Evolutionary conservation across 73 alveolate genomes (phyloP).

Genomic region (Stentor roeselii): DNA sequence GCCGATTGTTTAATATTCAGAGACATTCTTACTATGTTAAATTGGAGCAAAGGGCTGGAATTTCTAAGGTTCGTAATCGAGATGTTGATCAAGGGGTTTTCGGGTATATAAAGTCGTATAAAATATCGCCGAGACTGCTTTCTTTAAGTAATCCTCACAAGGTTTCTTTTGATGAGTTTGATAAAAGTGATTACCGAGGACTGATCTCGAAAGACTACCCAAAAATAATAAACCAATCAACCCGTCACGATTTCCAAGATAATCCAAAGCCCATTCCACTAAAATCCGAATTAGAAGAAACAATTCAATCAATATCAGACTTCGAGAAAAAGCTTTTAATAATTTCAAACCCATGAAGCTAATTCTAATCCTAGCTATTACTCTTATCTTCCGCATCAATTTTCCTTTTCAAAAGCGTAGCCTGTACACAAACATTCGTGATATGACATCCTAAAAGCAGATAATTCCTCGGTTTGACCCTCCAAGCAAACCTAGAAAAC

Average conservation of each 20-base stretch:
- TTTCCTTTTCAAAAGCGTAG: background rate
- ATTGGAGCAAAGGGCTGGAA: background rate
- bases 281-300: too few relatives aligned
- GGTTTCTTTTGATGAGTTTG: background rate
- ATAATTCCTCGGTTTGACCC: slow-evolving; percentile 29
- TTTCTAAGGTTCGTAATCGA: background rate
- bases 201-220: background rate
- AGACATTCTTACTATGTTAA: background rate
- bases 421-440: slow-evolving; percentile 8
- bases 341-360: too few relatives aligned
- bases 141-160: background rate
- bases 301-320: too few relatives aligned
- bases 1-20: background rate
- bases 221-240: background rate
- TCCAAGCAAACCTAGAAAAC: slow-evolving; percentile 30
- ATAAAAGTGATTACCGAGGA: background rate
- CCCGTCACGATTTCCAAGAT: too few relatives aligned
- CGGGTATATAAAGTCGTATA: background rate
- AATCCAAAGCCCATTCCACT: too few relatives aligned
- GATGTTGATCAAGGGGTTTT: background rate
- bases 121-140: background rate
- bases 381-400: background rate
- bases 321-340: too few relatives aligned
- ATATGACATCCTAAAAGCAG: slow-evolving; percentile 20
- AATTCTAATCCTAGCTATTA: background rate